These are phyloP conservation scores for Epichloe sibirici DNA, from an alignment of 2,329 filamentous ascomycete species.

Conservation along the genomic window DNA sequence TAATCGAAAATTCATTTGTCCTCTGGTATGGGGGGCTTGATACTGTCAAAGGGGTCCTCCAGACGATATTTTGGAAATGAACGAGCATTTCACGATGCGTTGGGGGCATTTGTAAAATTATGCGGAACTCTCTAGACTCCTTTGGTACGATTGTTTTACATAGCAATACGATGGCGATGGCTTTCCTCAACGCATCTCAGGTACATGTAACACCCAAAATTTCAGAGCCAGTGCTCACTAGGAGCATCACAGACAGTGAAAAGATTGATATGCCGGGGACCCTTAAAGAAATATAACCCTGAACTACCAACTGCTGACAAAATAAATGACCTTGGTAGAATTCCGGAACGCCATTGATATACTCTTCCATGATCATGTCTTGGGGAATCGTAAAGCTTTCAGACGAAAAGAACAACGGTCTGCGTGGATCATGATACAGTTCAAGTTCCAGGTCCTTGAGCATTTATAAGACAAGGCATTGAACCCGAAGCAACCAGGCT, in stretches of 20 bases:
- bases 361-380: not conserved
- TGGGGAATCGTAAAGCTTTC: not conserved
- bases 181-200: slow-evolving; percentile 25
- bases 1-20: too few species aligned
- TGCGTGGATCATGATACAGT: not conserved
- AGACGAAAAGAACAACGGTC: not conserved
- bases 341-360: slow-evolving; percentile 4
- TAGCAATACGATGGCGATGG: slow-evolving; percentile 14
- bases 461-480: not conserved
- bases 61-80: not conserved
- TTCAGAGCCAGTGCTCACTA: not conserved
- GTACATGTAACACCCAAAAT: slow-evolving; percentile 12
- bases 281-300: not conserved
- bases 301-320: not conserved
- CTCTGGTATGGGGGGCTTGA: too few species aligned
- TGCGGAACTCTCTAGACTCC: not conserved
- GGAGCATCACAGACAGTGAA: not conserved
- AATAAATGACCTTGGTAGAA: not conserved
- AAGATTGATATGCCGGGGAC: not conserved
- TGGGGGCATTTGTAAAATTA: not conserved
- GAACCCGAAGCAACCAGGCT: not conserved
- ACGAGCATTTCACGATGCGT: not conserved
- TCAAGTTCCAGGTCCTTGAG: not conserved
- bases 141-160: not conserved
- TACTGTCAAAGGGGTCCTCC: too few species aligned